Percentiles rank a stretch among this genome's conserved stretches.
These are phyloP conservation scores for Colletotrichum magnum DNA, from an alignment of 2,329 filamentous ascomycete species.

Conservation along the genomic window DNA sequence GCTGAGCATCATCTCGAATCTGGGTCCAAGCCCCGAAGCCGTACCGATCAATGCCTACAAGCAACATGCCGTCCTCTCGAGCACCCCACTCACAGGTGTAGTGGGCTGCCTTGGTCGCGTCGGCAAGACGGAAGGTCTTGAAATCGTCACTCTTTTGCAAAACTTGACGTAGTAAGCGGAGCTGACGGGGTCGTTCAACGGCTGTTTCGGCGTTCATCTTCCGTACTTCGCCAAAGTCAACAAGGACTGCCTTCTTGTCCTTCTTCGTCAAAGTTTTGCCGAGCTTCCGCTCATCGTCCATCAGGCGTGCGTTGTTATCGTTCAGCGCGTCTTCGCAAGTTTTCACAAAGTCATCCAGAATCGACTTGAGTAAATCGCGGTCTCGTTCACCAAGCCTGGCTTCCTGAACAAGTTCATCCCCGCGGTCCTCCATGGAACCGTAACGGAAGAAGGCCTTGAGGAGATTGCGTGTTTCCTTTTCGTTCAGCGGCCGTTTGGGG, in stretches of 20 bases:
- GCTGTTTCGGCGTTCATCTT: slow-evolving; percentile 97
- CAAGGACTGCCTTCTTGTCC: slow-evolving; percentile 95
- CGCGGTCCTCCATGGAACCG: slow-evolving; percentile 89
- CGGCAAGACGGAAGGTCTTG: slow-evolving; percentile 86
- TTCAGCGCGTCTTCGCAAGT: slow-evolving; percentile 72
- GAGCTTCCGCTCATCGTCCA: slow-evolving; percentile 84
- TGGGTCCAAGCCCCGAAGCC: slow-evolving; percentile 96
- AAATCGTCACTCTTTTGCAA: slow-evolving; percentile 78
- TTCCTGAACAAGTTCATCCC: slow-evolving; percentile 88
- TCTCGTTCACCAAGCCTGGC: slow-evolving; percentile 89
- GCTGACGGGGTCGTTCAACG: slow-evolving; percentile 89
- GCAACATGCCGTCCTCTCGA: slow-evolving; percentile 96
- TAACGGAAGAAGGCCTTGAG: slow-evolving; percentile 92
- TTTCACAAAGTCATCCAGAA: slow-evolving; percentile 81
- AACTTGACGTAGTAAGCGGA: slow-evolving; percentile 85
- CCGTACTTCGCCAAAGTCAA: slow-evolving; percentile 93
- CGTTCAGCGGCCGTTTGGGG: slow-evolving; percentile 88
- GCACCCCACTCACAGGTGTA: slow-evolving; percentile 95
- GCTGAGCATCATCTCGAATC: slow-evolving; percentile 91
- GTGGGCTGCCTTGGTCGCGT: slow-evolving; percentile 91
- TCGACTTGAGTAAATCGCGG: slow-evolving; percentile 80
- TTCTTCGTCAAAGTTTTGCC: slow-evolving; percentile 94
- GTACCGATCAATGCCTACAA: slow-evolving; percentile 91
- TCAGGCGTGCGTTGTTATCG: slow-evolving; percentile 78
- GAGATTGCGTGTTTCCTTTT: slow-evolving; percentile 93